A percentile compares a stretch with the other conserved stretches of the same genome.
Evolutionary conservation across 1,284 basidiomycete genomes (phyloP).

Genomic region (Xanthoconium separans): DNA sequence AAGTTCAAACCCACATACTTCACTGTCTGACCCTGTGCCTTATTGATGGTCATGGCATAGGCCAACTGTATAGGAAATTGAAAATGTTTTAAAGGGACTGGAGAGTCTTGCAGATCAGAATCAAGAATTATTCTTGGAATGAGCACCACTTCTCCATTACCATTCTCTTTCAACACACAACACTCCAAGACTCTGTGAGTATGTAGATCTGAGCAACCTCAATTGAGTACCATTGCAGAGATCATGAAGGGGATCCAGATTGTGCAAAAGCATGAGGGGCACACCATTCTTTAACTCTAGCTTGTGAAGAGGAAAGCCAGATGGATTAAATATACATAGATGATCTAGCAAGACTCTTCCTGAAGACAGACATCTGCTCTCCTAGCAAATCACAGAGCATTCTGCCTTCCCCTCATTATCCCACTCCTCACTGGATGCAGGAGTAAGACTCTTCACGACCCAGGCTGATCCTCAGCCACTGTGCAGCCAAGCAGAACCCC

Average conservation of each 20-base stretch:
- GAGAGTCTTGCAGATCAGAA: not conserved
- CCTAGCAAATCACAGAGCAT: too few relatives aligned
- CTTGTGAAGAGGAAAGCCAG: not conserved
- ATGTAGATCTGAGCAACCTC: not conserved
- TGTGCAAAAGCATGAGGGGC: not conserved
- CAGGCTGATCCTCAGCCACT: too few relatives aligned
- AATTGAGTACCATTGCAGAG: not conserved
- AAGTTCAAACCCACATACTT: not conserved
- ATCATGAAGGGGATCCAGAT: not conserved
- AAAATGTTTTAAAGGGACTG: not conserved
- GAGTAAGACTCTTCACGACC: too few relatives aligned
- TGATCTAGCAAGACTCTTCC: too few relatives aligned
- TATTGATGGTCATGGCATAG: not conserved
- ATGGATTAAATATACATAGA: too few relatives aligned
- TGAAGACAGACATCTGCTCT: too few relatives aligned
- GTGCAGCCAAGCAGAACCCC: too few relatives aligned
- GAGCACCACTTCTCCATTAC: not conserved
- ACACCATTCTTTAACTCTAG: not conserved
- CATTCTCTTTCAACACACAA: not conserved
- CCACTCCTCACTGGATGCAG: too few relatives aligned
- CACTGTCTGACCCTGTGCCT: not conserved
- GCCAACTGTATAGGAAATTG: not conserved
- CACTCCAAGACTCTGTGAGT: not conserved
- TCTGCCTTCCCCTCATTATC: too few relatives aligned
- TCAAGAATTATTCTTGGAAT: not conserved